Percentiles rank a stretch among this genome's conserved stretches.
Evolutionary conservation across 192 early-diverging fungal genomes (phyloP).

Genomic region (Rhizophagus clarus): DNA sequence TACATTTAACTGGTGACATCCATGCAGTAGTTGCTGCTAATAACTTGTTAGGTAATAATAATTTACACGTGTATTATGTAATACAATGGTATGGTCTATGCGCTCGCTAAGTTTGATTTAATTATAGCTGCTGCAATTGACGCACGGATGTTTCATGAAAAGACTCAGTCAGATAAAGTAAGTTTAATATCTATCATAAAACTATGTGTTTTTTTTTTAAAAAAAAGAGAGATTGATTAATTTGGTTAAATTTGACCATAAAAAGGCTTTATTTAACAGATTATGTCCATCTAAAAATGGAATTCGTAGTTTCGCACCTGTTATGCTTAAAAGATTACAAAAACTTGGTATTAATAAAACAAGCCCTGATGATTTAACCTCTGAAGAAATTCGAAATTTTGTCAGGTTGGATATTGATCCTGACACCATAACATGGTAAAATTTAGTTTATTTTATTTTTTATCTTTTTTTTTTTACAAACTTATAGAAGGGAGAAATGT

Average conservation of each 20-base stretch:
- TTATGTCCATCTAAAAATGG: slow-evolving; percentile 89
- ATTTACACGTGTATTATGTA: background rate
- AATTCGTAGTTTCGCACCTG: slow-evolving; percentile 74
- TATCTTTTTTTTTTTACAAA: background rate
- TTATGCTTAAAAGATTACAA: slow-evolving; percentile 81
- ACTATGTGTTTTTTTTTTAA: no score
- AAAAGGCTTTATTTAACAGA: slow-evolving; percentile 79
- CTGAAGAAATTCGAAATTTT: slow-evolving; percentile 78
- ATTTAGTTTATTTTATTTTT: no score
- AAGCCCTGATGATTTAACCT: slow-evolving; percentile 75
- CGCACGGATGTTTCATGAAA: slow-evolving; percentile 96
- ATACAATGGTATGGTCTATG: no score
- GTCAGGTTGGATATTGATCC: slow-evolving; percentile 94
- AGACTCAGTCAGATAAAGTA: slow-evolving; percentile 69
- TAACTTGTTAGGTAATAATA: slow-evolving; percentile 76
- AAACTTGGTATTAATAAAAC: slow-evolving; percentile 84
- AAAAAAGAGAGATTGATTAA: no score
- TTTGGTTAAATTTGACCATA: background rate
- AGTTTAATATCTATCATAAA: background rate
- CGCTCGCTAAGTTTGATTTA: background rate
- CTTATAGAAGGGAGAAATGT: background rate
- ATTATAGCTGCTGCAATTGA: slow-evolving; percentile 91
- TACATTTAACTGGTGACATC: slow-evolving; percentile 98
- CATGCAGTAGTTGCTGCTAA: slow-evolving; percentile 98
- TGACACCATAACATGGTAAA: slow-evolving; percentile 87